These are phyloP conservation scores for Teunomyces panamensis DNA, from an alignment of 805 yeast genomes.

Conservation along the genomic window DNA sequence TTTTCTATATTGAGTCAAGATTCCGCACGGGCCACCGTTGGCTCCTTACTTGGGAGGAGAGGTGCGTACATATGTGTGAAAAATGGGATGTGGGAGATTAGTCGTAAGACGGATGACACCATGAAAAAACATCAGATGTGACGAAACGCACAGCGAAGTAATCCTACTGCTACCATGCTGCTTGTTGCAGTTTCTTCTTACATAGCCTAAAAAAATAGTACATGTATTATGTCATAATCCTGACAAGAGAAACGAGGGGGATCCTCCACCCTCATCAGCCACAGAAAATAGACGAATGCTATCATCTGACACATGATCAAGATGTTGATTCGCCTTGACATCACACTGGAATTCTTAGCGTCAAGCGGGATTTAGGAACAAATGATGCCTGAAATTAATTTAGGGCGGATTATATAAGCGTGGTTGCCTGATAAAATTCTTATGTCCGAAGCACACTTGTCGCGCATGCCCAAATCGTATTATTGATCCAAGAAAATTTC, in stretches of 20 bases:
- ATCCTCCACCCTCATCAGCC: background rate
- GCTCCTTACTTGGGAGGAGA: background rate
- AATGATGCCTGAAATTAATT: background rate
- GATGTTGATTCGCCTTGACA: background rate
- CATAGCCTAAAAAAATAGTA: too few species aligned
- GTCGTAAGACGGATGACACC: too few species aligned
- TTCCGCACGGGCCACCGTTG: constrained; percentile 1
- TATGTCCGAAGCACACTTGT: background rate
- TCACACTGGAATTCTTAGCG: too few species aligned
- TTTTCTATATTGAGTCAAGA: background rate
- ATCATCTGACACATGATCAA: background rate
- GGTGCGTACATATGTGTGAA: background rate
- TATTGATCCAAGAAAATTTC: background rate
- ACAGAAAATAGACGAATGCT: background rate
- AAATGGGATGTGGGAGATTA: background rate
- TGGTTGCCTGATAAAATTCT: background rate
- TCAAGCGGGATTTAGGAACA: too few species aligned
- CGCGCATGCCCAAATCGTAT: background rate
- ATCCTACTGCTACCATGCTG: too few species aligned
- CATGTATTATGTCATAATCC: background rate
- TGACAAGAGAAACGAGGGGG: background rate
- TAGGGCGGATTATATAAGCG: background rate
- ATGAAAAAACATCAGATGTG: background rate
- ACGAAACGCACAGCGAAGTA: too few species aligned
- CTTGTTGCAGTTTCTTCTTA: too few species aligned